These are phyloP conservation scores for Fraxinus albicans DNA, from an alignment of 305 asterid genomes.

Conservation along the genomic window DNA sequence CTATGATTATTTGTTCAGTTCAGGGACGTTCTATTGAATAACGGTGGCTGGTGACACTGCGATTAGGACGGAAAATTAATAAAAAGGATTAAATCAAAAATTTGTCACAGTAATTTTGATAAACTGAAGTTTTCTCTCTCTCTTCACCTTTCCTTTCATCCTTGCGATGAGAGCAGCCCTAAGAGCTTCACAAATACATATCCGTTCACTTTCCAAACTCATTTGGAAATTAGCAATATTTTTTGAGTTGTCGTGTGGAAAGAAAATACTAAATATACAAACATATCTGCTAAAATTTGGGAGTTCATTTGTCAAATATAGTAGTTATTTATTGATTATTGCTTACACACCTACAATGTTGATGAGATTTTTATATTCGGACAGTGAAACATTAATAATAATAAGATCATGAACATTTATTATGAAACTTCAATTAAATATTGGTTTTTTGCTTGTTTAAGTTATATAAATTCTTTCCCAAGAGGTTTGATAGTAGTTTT, in stretches of 20 bases:
- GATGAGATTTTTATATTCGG: conserved; percentile 3
- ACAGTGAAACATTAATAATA: background rate
- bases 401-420: conserved; percentile 2
- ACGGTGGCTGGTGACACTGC: background rate
- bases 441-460: conserved; percentile 14
- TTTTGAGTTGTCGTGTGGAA: conserved; percentile 7
- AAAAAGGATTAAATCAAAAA: background rate
- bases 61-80: conserved; percentile 6
- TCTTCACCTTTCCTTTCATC: background rate
- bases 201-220: background rate
- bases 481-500: background rate
- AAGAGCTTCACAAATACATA: background rate
- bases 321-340: background rate
- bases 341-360: conserved; percentile 12
- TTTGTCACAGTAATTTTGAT: background rate
- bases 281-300: background rate
- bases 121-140: background rate
- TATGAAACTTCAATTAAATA: background rate
- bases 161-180: background rate
- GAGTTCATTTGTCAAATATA: background rate
- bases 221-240: background rate
- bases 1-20: conserved; percentile 7
- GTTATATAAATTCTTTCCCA: background rate
- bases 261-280: conserved; percentile 1
- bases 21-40: conserved; percentile 10